Base-by-base conservation (phyloP, 208 protist species). In the Polymyxa betae region DNA sequence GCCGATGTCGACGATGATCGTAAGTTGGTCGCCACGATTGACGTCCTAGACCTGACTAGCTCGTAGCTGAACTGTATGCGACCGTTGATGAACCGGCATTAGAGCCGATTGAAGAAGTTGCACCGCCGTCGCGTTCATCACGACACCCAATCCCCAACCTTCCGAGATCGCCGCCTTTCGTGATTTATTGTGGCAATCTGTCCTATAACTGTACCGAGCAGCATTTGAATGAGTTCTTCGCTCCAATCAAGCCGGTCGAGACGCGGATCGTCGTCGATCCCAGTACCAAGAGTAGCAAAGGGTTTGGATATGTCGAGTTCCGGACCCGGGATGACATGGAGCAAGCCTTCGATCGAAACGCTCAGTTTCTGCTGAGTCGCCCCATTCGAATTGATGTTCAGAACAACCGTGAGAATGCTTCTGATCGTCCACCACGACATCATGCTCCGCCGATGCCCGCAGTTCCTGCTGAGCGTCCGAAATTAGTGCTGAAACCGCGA, bases 231-330 rank as follows among this genome's bases (percentile, higher is more conserved):
- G 10, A 12, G 16, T 43, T 82, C n/a, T 82, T 82, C n/a, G 72
- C 35, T n/a, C 35, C 72, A 5, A 43, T 5, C 72, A n/a, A 82
- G 72, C 5, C n/a, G 5, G 40, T 82, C 72, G 12, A 43, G 16
- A n/a, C n/a, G n/a, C n/a, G n/a, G n/a, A 35, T 82, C 72, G 40
- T 40, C 10, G n/a, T 43, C 16, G 16, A 5, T 45, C 35, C 5
- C 10, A 12, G 16, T 40, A 38, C n/a, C 35, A 43, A 43, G 5
- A 5, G 72, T 5, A 5, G 10, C n/a, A 82, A 82, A 43, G 72
- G 72, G n/a, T 82, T 82, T n/a, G 72, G 16, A 16, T 82, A 82
- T 43, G 72, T 82, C 16, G 72, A 82, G 35, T 82, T 82, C 35
- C 16, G 10, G 10, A 35, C 5, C 72, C 16, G 5, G 16, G 72